phyloP scores from a whole-genome alignment of 2,329 filamentous ascomycete species.

The Aotearoamyces nothofagi region DNA sequence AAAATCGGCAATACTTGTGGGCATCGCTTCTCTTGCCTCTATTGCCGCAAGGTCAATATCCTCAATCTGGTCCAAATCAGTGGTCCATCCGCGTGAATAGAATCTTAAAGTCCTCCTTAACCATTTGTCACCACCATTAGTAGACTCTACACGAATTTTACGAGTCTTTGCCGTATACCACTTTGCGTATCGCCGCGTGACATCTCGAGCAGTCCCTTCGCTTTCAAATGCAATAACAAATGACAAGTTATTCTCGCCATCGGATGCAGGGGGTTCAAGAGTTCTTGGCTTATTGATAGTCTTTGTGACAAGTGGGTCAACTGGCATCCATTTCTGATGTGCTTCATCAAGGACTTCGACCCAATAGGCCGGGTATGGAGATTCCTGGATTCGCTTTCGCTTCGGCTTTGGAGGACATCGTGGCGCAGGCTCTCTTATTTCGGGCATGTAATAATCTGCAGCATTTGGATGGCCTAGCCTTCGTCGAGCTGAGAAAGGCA shows the following conservation, averaged over 20 bases:
- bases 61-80: conserved; percentile 72
- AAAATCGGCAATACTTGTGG: conserved; percentile 73
- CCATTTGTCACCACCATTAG: conserved; percentile 34
- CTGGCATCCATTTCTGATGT: conserved; percentile 80
- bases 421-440: conserved; percentile 21
- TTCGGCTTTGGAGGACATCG: conserved; percentile 20
- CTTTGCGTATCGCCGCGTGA: conserved; percentile 78
- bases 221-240: conserved; percentile 81
- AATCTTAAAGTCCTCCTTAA: conserved; percentile 34
- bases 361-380: conserved; percentile 78
- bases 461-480: conserved; percentile 24
- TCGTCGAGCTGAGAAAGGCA: conserved; percentile 10
- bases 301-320: conserved; percentile 72
- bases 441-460: conserved; percentile 33
- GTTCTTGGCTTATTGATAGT: conserved; percentile 61
- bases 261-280: conserved; percentile 71
- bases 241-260: conserved; percentile 58
- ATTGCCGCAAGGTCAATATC: conserved; percentile 57
- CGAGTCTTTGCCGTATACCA: conserved; percentile 84
- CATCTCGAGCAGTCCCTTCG: conserved; percentile 64
- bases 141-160: conserved; percentile 58
- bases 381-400: conserved; percentile 42
- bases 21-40: conserved; percentile 69
- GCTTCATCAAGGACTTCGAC: conserved; percentile 79
- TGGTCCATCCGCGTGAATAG: conserved; percentile 27